A percentile compares a stretch with the other conserved stretches of the same genome.
These are phyloP conservation scores for Mucor saturninus DNA, from an alignment of 371 early-diverging fungal genomes.

Conservation along the genomic window DNA sequence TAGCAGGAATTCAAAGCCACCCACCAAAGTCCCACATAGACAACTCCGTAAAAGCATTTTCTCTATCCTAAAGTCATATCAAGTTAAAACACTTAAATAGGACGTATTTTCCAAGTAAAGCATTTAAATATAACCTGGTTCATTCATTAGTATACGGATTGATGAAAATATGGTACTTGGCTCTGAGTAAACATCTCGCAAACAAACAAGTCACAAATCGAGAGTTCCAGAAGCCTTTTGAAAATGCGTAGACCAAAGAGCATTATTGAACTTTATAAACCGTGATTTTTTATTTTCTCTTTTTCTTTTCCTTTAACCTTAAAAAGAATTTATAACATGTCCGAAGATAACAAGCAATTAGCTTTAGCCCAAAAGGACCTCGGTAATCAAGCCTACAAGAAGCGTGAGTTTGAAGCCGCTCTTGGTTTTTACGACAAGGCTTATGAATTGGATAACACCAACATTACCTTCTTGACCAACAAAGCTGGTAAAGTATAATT, in stretches of 20 bases:
- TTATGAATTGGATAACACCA: slow-evolving; percentile 86
- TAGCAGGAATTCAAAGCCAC: no score
- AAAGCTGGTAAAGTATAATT: slow-evolving; percentile 68
- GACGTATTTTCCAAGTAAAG: no score
- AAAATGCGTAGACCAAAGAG: neutral
- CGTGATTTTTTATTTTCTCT: slow-evolving; percentile 13
- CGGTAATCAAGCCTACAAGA: slow-evolving; percentile 94
- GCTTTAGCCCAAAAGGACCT: slow-evolving; percentile 85
- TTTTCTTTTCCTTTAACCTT: slow-evolving; percentile 3
- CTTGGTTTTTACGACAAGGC: slow-evolving; percentile 90
- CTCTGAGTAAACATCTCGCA: no score
- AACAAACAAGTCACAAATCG: slow-evolving; percentile 32
- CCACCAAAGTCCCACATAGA: no score
- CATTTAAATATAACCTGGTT: no score
- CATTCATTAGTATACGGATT: neutral
- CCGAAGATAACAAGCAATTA: slow-evolving; percentile 71
- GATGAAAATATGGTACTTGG: neutral
- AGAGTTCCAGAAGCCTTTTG: slow-evolving; percentile 33
- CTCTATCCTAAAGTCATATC: no score
- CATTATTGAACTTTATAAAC: slow-evolving; percentile 8
- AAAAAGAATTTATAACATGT: slow-evolving; percentile 30
- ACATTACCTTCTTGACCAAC: slow-evolving; percentile 93
- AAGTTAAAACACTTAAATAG: no score
- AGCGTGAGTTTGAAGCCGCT: slow-evolving; percentile 90
- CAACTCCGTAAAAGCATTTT: no score